Conservation (phyloP, 768 basidiomycete genomes). For the Piloderma croceum region DNA sequence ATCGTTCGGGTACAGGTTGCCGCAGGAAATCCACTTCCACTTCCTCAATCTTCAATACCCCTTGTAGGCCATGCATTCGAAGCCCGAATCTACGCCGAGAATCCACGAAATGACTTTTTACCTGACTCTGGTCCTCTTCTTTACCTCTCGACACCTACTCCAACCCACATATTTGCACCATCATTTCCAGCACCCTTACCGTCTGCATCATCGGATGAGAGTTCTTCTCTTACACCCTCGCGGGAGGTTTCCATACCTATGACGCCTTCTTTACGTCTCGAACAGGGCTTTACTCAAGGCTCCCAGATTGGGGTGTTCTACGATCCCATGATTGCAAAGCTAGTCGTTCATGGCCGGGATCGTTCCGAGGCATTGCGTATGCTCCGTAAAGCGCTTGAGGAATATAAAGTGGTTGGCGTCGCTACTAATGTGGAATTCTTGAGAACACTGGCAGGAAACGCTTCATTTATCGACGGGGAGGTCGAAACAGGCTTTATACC, state of each 20-base stretch:
- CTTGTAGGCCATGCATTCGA: slow-evolving; percentile 92
- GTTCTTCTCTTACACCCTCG: slow-evolving; percentile 27
- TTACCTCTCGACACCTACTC: slow-evolving; percentile 73
- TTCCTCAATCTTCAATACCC: slow-evolving; percentile 72
- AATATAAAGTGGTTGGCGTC: slow-evolving; percentile 88
- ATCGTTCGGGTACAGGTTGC: slow-evolving; percentile 76
- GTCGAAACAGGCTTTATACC: slow-evolving; percentile 92
- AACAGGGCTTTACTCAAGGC: slow-evolving; percentile 81
- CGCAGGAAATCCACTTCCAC: slow-evolving; percentile 79
- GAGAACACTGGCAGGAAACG: slow-evolving; percentile 67
- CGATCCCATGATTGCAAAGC: slow-evolving; percentile 89
- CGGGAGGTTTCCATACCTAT: slow-evolving; percentile 30
- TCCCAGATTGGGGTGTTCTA: slow-evolving; percentile 84
- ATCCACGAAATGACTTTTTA: slow-evolving; percentile 87
- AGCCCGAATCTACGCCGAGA: slow-evolving; percentile 93
- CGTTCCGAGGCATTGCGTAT: slow-evolving; percentile 79
- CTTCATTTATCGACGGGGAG: slow-evolving; percentile 69
- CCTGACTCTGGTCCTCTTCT: slow-evolving; percentile 83
- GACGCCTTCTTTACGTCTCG: slow-evolving; percentile 71
- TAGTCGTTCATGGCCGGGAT: slow-evolving; percentile 83
- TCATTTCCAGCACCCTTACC: slow-evolving; percentile 24
- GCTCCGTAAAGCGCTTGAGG: slow-evolving; percentile 73
- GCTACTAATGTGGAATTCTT: slow-evolving; percentile 91
- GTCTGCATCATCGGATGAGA: slow-evolving; percentile 16
- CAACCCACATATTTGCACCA: slow-evolving; percentile 66